Base-by-base conservation (phyloP, 345 rosid species). In the Euphorbia peplus region DNA sequence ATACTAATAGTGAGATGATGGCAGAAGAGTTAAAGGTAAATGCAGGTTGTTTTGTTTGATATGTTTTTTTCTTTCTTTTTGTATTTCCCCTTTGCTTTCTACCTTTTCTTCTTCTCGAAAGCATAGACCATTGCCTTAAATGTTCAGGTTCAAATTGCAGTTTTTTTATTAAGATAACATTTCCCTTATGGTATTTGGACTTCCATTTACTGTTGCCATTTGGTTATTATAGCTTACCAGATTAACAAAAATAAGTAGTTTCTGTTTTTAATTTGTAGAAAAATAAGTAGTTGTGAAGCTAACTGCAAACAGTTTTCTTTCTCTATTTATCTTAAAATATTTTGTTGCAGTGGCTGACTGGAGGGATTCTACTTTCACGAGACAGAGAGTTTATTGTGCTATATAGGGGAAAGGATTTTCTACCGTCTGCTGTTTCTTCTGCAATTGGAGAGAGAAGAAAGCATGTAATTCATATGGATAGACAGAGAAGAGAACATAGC, bases 351-450 rank as follows among this genome's bases (percentile, higher is more conserved):
- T 79, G 85, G 87, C 83, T 93, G 75, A 93, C 98, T 52, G 95
- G 96, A 80, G 98, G 95, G 71, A 79, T 80, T 66, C 78, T 93
- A 75, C 84, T 93, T 37, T 79, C 95, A 65, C 81, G 98, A 77
- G 95, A 93, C 76, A 85, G 80, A 70, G 97, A 91, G 67, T 89
- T 83, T 76, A 84, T 91, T 79, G 90, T 82, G 67, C 77, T 91
- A 64, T 93, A 93, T 76, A 80, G 98, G 77, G 98, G 98, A 77
- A 93, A 93, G 76, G 98, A 93, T 86, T 93, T 91, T 83, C 87
- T 93, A 58, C 97, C 95, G 11, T 76, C 80, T 69, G 92, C 89
- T 35, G 97, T 87, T 80, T 91, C 98, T 74, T 85, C 87, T 68
- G 92, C 90, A 64, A 86, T 93, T 76, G 82, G 84, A 81, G 88